These are phyloP conservation scores for Dryas integrifolia DNA, from an alignment of 331 rosid species.

Conservation along the genomic window DNA sequence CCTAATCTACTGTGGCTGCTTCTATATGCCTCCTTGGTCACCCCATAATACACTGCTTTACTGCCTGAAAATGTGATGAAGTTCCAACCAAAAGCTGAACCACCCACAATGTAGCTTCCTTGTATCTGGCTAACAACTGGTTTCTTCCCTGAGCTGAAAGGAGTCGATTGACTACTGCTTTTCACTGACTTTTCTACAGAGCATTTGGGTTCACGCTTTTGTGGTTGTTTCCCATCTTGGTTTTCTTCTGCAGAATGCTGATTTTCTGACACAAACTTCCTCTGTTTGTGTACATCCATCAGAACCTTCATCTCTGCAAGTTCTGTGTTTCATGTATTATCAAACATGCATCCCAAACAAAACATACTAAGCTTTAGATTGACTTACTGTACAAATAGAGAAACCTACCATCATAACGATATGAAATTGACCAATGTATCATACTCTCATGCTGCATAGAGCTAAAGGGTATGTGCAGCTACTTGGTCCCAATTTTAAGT, in stretches of 20 bases:
- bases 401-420: not conserved
- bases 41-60: conserved; percentile 62
- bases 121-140: conserved; percentile 21
- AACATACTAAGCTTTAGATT: not conserved
- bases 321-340: conserved; percentile 10
- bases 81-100: conserved; percentile 80
- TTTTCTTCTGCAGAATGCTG: not conserved
- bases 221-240: conserved; percentile 6
- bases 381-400: not conserved
- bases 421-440: not conserved
- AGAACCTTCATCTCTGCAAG: conserved; percentile 62
- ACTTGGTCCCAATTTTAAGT: not conserved
- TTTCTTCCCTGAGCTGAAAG: conserved; percentile 27
- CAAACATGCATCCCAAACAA: not conserved
- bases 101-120: conserved; percentile 65
- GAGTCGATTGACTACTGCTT: not conserved
- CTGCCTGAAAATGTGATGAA: conserved; percentile 53
- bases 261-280: not conserved
- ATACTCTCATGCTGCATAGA: not conserved
- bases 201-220: not conserved
- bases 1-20: not conserved
- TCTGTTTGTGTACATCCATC: conserved; percentile 31
- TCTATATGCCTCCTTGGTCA: conserved; percentile 57
- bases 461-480: not conserved
- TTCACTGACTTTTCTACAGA: not conserved